Evolutionary conservation across 805 yeast species (phyloP).

Genomic region (Schizosaccharomyces cryophilus): DNA sequence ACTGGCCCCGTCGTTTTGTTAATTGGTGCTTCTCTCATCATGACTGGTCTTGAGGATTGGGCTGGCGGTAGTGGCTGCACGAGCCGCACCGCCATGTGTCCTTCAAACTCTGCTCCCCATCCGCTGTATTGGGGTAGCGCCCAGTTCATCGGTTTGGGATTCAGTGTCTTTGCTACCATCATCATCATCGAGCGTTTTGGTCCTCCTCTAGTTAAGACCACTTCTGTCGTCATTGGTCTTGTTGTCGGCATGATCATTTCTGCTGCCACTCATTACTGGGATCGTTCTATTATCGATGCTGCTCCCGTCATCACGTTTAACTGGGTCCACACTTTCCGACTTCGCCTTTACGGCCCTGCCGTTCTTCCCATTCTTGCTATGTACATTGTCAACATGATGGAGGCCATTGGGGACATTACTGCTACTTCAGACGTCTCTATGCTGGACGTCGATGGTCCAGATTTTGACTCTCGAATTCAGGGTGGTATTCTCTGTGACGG

Average conservation of each 20-base stretch:
- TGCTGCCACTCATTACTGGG: slow-evolving; percentile 70
- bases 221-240: slow-evolving; percentile 72
- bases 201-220: slow-evolving; percentile 79
- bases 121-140: slow-evolving; percentile 64
- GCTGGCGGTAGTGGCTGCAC: slow-evolving; percentile 51
- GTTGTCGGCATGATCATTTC: slow-evolving; percentile 79
- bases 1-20: slow-evolving; percentile 82
- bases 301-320: slow-evolving; percentile 69
- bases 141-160: slow-evolving; percentile 65
- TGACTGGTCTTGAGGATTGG: slow-evolving; percentile 61
- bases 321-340: slow-evolving; percentile 69
- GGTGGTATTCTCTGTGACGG: slow-evolving; percentile 89
- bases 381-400: slow-evolving; percentile 65
- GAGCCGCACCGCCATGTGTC: slow-evolving; percentile 19
- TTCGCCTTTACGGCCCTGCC: slow-evolving; percentile 58
- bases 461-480: slow-evolving; percentile 66
- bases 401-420: slow-evolving; percentile 82
- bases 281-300: slow-evolving; percentile 25
- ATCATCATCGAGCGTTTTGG: slow-evolving; percentile 67
- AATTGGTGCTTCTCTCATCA: slow-evolving; percentile 48
- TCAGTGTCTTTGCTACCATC: slow-evolving; percentile 51
- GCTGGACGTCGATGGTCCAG: slow-evolving; percentile 55
- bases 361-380: slow-evolving; percentile 71
- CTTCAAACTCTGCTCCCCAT: slow-evolving; percentile 27
- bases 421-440: slow-evolving; percentile 85